Base-by-base conservation (phyloP, 2,329 filamentous ascomycete species). In the Fusarium graminum region DNA sequence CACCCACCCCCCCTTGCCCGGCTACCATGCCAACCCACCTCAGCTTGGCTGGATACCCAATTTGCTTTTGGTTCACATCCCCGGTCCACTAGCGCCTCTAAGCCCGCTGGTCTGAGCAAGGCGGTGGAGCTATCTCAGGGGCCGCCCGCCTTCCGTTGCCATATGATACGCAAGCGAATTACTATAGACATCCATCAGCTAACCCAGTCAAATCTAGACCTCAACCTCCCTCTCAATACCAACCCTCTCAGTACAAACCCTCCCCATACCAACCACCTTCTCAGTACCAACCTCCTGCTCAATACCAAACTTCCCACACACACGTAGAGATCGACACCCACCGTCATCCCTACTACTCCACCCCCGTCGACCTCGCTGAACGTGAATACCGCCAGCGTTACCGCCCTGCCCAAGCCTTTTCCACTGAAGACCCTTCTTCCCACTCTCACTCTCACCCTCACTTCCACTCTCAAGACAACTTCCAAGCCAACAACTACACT, bases 321-420 rank as follows among this genome's bases (percentile, higher is more conserved):
- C 86, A 88, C 77, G 80, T 92, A 79, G 87, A 92, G 80, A 82
- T 89, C 76, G 84, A 91, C 78, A 74, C 74, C 68, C 83, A 83
- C 69, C 78, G 79, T 72, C 80, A 81, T 74, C 77, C 80, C 65
- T 80, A 80, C 66, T 80, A 80, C 75, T 77, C 82, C 72, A 83
- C 79, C 71, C 80, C 83, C 70, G 83, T 90, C 78, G 88, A 90
- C 80, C 78, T 85, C 70, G 86, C 86, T 75, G 88, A 90, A 80
- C 86, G 85, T 80, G 83, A 89, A 79, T 90, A 89, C 78, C 87
- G 88, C 75, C 80, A 87, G 76, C 86, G 85, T 69, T 81, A 83
- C 79, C 85, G 86, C 71, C 82, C 85, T 70, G 79, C 76, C 75
- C 72, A 77, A 65, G 71, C 76, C 68, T 69, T 73, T 69, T 69